Evolutionary conservation across 441 rosid species (phyloP).

Genomic region (Gossypium davidsonii): DNA sequence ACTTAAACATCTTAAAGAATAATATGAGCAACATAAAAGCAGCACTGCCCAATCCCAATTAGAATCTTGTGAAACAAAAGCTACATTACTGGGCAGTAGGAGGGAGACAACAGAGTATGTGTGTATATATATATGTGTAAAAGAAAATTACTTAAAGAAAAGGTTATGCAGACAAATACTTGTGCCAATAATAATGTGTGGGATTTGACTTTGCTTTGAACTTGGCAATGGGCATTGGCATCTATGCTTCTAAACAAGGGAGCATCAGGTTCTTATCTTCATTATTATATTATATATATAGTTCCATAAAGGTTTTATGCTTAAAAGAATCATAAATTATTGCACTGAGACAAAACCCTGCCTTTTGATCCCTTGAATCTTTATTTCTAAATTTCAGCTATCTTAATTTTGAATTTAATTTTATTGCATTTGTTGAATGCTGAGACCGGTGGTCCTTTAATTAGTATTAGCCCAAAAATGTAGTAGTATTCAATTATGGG

Average conservation of each 20-base stretch:
- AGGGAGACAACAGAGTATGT: background rate
- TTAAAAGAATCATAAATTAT: constrained; percentile 34
- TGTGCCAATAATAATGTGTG: background rate
- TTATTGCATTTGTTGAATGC: constrained; percentile 10
- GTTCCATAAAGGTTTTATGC: constrained; percentile 24
- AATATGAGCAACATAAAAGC: background rate
- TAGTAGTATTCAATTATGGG: constrained; percentile 8
- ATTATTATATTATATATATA: background rate
- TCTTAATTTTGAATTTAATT: background rate
- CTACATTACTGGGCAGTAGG: background rate
- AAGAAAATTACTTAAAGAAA: background rate
- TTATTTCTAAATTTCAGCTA: constrained; percentile 3
- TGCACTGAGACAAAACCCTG: constrained; percentile 19
- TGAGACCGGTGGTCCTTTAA: constrained; percentile 4
- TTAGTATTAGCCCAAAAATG: background rate
- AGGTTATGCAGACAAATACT: too few relatives aligned
- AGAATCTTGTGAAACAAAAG: constrained; percentile 21
- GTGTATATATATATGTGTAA: background rate
- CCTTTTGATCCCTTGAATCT: constrained; percentile 28
- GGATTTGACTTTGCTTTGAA: constrained; percentile 26
- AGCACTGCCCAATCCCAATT: background rate
- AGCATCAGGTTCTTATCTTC: constrained; percentile 47
- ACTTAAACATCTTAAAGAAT: constrained; percentile 6
- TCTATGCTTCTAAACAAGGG: constrained; percentile 20
- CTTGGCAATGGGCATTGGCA: constrained; percentile 23